Evolutionary conservation across 331 rosid genomes (phyloP).

Genomic region (Quercus phellos): DNA sequence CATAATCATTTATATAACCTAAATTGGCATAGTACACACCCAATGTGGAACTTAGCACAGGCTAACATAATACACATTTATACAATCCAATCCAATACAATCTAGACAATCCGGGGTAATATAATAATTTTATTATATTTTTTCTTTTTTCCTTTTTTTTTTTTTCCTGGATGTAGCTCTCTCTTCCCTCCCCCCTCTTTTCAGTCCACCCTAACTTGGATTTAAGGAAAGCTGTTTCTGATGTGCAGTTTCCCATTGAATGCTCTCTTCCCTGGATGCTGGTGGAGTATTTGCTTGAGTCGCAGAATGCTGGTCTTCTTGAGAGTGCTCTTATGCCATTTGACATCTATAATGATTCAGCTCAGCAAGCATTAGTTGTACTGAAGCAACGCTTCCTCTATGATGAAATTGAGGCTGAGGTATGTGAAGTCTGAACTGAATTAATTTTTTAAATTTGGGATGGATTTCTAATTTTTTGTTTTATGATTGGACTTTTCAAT

Average conservation of each 20-base stretch:
- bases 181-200: not conserved
- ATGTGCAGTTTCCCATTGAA: conserved; percentile 79
- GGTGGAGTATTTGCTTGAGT: conserved; percentile 89
- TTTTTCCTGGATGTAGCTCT: not conserved
- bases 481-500: not conserved
- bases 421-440: conserved; percentile 28
- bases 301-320: conserved; percentile 76
- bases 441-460: not conserved
- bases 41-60: too few species aligned
- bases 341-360: conserved; percentile 92
- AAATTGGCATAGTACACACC: too few species aligned
- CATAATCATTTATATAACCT: too few species aligned
- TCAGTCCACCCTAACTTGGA: not conserved
- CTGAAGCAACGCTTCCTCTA: conserved; percentile 94
- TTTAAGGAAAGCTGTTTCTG: conserved; percentile 20
- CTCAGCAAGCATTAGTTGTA: conserved; percentile 86
- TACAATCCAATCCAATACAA: too few species aligned
- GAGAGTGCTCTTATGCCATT: conserved; percentile 92
- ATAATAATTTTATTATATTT: not conserved
- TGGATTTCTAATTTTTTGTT: not conserved
- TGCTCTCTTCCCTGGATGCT: conserved; percentile 99
- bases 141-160: not conserved
- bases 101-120: too few species aligned
- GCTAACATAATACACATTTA: too few species aligned
- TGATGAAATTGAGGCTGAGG: conserved; percentile 99